phyloP scores from a whole-genome alignment of 805 yeast genomes.

The Myxozyma udenii region DNA sequence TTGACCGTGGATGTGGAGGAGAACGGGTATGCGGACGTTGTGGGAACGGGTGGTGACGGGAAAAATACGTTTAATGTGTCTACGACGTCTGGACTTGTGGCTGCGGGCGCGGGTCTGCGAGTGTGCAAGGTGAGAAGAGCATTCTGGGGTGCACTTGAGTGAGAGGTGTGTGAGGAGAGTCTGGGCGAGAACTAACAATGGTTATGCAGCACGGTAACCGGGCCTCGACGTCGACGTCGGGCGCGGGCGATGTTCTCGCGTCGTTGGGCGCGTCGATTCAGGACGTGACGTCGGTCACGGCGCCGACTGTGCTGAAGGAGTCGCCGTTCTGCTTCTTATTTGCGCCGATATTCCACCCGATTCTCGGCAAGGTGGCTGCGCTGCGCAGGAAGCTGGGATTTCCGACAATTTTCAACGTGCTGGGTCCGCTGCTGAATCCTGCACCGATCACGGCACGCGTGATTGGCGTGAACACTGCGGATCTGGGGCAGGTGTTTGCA shows the following conservation, averaged over 20 bases:
- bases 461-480: constrained; percentile 82
- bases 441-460: constrained; percentile 75
- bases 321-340: constrained; percentile 64
- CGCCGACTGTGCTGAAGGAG: constrained; percentile 53
- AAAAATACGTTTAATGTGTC: constrained; percentile 96
- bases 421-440: constrained; percentile 94
- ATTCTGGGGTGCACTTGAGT: too few relatives aligned
- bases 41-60: constrained; percentile 99
- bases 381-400: constrained; percentile 77
- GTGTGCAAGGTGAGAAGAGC: constrained; percentile 68
- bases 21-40: constrained; percentile 73
- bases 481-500: constrained; percentile 79
- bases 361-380: constrained; percentile 77
- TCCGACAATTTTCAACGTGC: constrained; percentile 88
- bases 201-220: constrained; percentile 82
- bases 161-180: not conserved
- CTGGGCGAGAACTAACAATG: not conserved
- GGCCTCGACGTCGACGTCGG: constrained; percentile 89
- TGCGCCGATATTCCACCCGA: constrained; percentile 93
- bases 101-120: constrained; percentile 77
- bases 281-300: constrained; percentile 59
- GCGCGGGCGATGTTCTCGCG: constrained; percentile 85
- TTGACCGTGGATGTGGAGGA: constrained; percentile 45
- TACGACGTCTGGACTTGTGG: constrained; percentile 90
- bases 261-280: constrained; percentile 79